Evolutionary conservation across 208 protist genomes (phyloP).

Genomic region (Leishmania martiniquensis): DNA sequence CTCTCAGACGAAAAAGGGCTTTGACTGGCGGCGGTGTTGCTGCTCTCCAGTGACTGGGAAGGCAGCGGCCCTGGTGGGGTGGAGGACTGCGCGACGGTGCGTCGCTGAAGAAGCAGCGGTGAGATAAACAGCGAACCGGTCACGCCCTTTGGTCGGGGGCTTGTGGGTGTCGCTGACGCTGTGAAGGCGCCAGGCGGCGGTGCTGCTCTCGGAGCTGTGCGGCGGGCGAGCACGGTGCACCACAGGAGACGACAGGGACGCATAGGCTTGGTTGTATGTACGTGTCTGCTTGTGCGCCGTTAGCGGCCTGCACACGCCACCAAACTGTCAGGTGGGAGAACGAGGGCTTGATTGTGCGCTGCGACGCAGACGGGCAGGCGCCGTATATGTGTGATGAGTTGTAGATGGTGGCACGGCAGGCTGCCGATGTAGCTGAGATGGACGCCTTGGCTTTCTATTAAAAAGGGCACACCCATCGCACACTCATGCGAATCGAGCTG

Average conservation of each 20-base stretch:
- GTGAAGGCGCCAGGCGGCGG: not conserved
- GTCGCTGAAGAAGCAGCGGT: constrained; percentile 10
- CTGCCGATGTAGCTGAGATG: not conserved
- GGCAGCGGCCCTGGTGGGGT: not conserved
- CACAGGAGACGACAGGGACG: not conserved
- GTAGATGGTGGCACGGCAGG: not conserved
- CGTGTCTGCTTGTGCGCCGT: not conserved
- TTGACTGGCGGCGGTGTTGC: not conserved
- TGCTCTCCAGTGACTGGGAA: not conserved
- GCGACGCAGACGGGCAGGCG: no score
- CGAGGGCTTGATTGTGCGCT: no score
- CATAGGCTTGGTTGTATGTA: constrained; percentile 3
- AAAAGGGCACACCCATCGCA: not conserved
- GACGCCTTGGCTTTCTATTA: not conserved
- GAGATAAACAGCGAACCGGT: not conserved
- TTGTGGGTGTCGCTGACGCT: not conserved
- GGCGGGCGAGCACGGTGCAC: not conserved
- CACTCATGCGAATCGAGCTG: not conserved
- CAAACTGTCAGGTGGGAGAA: not conserved
- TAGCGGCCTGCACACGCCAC: not conserved
- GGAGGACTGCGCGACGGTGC: not conserved
- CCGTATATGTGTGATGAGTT: no score
- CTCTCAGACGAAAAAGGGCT: not conserved
- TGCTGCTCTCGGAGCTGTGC: not conserved
- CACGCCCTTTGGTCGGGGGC: not conserved